Conservation (phyloP, 2,329 filamentous ascomycete genomes). For the Sclerotiophoma versabilis region DNA sequence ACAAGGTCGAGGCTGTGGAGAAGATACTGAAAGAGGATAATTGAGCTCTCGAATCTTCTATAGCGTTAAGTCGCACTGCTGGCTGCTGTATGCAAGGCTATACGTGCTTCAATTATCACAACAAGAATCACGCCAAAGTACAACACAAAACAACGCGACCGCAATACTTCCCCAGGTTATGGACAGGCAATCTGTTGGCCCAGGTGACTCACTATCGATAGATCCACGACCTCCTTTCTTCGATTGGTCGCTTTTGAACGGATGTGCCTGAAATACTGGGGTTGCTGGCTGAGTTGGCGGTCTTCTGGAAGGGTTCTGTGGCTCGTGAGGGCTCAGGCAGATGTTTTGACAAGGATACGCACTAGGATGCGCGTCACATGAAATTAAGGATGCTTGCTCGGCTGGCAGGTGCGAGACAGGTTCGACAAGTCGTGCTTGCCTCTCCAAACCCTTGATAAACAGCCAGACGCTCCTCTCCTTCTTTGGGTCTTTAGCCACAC, state of each 20-base stretch:
- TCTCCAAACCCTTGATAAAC: constrained; percentile 1
- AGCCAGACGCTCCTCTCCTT: neutral
- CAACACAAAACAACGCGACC: constrained; percentile 19
- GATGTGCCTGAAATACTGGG: constrained; percentile 17
- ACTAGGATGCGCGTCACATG: constrained; percentile 32
- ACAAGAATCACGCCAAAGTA: constrained; percentile 12
- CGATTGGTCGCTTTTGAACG: constrained; percentile 25
- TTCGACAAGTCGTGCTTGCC: constrained; percentile 12
- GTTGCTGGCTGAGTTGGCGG: constrained; percentile 10
- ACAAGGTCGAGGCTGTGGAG: constrained; percentile 75
- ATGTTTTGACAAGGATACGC: constrained; percentile 17
- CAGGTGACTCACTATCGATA: constrained; percentile 24
- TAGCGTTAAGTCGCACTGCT: neutral
- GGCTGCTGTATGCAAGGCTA: neutral
- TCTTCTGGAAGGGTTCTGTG: constrained; percentile 15
- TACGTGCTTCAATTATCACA: constrained; percentile 17
- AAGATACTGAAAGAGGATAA: constrained; percentile 54
- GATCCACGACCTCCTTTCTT: constrained; percentile 26
- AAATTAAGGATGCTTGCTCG: constrained; percentile 31
- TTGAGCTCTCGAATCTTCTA: neutral
- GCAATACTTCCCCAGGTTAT: constrained; percentile 22
- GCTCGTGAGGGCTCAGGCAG: constrained; percentile 8
- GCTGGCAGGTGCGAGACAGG: constrained; percentile 12
- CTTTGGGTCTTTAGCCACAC: neutral
- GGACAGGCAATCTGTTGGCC: constrained; percentile 21